Percentiles rank a stretch among this genome's conserved stretches.
These are phyloP conservation scores for Perkinsus marinus DNA, from an alignment of 169 alveolate species.

Conservation along the genomic window DNA sequence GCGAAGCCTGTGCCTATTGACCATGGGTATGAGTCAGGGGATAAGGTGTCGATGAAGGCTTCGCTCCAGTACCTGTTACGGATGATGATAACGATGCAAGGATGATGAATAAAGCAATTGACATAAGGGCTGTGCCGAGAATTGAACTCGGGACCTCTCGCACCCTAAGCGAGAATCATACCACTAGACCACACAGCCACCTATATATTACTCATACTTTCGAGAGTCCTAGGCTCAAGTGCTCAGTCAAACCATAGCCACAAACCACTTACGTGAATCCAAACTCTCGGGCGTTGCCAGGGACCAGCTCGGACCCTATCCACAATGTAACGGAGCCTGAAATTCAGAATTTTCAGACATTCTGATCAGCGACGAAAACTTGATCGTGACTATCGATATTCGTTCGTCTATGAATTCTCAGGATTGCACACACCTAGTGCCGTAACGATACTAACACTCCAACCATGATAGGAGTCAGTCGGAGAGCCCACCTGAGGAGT, in stretches of 20 bases:
- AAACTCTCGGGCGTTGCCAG: neutral
- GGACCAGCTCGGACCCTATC: neutral
- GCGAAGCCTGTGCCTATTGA: neutral
- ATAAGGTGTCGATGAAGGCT: neutral
- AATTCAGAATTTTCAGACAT: neutral
- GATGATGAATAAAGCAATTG: too few species aligned
- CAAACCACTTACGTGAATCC: neutral
- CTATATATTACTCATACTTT: neutral
- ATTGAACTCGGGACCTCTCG: constrained; percentile 95
- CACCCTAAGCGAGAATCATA: constrained; percentile 93
- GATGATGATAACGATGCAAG: too few species aligned
- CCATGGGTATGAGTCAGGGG: neutral
- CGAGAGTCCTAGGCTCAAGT: neutral
- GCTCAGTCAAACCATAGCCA: neutral
- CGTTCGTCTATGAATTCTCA: too few species aligned
- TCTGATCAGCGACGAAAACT: neutral
- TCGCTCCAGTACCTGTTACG: neutral
- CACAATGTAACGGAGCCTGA: neutral
- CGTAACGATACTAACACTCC: too few species aligned
- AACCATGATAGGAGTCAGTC: too few species aligned
- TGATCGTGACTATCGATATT: neutral
- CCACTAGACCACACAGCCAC: constrained; percentile 72
- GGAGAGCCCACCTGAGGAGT: neutral
- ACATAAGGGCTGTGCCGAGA: constrained; percentile 86
- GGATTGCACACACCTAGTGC: too few species aligned